Evolutionary conservation across 768 basidiomycete genomes (phyloP).

Genomic region (Mycena galericulata): DNA sequence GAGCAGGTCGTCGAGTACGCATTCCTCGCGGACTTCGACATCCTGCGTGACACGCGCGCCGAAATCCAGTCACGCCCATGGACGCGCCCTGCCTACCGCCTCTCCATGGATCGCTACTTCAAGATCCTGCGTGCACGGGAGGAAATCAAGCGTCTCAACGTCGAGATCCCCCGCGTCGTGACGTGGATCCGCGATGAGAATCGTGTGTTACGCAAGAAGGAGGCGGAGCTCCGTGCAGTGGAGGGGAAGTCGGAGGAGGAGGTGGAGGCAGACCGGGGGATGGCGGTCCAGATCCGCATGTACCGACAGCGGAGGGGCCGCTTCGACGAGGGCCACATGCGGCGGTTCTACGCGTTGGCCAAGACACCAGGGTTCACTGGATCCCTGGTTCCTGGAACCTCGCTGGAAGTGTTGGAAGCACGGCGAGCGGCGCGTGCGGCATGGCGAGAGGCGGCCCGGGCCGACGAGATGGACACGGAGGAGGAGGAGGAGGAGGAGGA

Average conservation of each 20-base stretch:
- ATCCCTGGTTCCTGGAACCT: not conserved
- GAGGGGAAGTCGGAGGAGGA: no score
- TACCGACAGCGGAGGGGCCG: constrained; percentile 9
- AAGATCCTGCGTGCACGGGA: constrained; percentile 31
- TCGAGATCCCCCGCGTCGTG: constrained; percentile 33
- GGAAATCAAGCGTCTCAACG: constrained; percentile 37
- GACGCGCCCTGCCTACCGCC: constrained; percentile 16
- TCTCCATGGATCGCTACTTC: not conserved
- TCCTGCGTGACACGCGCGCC: no score
- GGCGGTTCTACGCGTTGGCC: not conserved
- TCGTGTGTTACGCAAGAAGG: no score
- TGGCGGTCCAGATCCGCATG: constrained; percentile 9
- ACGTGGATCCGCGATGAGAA: no score
- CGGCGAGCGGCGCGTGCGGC: not conserved
- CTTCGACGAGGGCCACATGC: constrained; percentile 15
- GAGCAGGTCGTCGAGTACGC: no score
- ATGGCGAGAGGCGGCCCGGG: not conserved
- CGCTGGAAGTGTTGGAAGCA: not conserved
- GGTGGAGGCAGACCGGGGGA: not conserved
- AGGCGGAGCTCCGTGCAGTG: no score
- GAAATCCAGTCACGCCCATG: not conserved
- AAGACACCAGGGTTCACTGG: constrained; percentile 12
- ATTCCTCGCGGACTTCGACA: no score
- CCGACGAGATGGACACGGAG: no score
- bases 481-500: not conserved